These are phyloP conservation scores for Ustilago lituana DNA, from an alignment of 1,284 basidiomycete species.

Conservation along the genomic window DNA sequence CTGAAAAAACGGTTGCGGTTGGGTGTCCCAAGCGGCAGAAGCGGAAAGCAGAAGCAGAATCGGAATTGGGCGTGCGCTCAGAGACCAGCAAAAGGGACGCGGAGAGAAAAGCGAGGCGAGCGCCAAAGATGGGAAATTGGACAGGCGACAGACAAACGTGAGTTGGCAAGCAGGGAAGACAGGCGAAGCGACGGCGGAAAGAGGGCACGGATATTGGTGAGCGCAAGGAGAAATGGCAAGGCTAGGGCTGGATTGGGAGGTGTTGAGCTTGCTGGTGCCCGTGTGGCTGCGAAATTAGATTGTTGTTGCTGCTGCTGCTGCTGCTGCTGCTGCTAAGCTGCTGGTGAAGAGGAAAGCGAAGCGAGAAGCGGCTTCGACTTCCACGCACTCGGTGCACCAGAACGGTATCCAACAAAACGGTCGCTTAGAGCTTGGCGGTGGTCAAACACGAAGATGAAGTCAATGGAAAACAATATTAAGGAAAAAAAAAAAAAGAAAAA, in stretches of 20 bases:
- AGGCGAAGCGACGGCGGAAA: background rate
- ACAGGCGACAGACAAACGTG: no score
- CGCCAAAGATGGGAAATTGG: no score
- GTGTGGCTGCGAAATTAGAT: no score
- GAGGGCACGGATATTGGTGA: background rate
- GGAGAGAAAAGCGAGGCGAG: background rate
- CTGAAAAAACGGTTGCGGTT: background rate
- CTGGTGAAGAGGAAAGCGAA: no score
- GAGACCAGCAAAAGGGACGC: background rate
- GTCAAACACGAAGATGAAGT: background rate
- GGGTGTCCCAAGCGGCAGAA: background rate
- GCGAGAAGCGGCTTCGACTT: no score
- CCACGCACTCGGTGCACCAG: no score
- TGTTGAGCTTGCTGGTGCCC: background rate
- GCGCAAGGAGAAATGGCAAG: background rate
- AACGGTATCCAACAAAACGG: no score
- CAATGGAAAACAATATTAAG: background rate
- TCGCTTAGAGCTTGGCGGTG: no score
- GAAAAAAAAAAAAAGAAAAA: background rate
- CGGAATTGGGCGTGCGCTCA: background rate
- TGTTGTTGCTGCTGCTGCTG: no score
- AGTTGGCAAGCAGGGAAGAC: slow-evolving; percentile 1
- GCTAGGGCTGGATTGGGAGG: background rate
- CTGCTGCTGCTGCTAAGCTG: background rate
- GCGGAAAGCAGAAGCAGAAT: background rate